A percentile compares a stretch with the other conserved stretches of the same genome.
These are phyloP conservation scores for Fraxinus cuspidata DNA, from an alignment of 257 asterid species.

Conservation along the genomic window DNA sequence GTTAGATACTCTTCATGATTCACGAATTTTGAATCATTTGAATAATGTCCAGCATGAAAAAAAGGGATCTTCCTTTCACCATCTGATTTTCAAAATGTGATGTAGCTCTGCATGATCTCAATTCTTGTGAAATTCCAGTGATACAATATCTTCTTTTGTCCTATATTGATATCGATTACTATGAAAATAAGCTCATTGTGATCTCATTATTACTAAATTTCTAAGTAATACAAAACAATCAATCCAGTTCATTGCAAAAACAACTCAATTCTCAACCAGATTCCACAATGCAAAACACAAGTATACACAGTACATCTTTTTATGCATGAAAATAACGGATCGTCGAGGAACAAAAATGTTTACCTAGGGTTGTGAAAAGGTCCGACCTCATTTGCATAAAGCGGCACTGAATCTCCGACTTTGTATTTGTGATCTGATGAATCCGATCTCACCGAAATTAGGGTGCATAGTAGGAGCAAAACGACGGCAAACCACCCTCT, in stretches of 20 bases:
- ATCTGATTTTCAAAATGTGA: neutral
- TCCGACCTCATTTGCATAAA: conserved; percentile 84
- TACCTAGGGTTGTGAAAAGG: conserved; percentile 90
- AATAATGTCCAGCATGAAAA: neutral
- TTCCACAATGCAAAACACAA: neutral
- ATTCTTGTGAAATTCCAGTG: neutral
- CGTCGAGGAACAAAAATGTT: neutral
- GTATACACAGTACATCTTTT: neutral
- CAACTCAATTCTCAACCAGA: conserved; percentile 13
- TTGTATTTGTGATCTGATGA: conserved; percentile 76
- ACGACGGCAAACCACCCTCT: conserved; percentile 33
- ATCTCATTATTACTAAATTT: neutral
- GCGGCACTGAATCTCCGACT: conserved; percentile 70
- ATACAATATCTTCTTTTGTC: too few relatives aligned
- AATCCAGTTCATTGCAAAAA: neutral
- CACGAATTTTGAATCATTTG: neutral
- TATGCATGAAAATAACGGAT: neutral
- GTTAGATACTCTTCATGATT: neutral
- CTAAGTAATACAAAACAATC: neutral
- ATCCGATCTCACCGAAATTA: conserved; percentile 51
- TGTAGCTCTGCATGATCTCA: neutral
- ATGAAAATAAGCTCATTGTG: too few relatives aligned
- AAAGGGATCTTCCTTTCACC: neutral
- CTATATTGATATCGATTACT: too few relatives aligned
- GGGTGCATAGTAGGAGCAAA: conserved; percentile 26